Conservation (phyloP, 108 stramenopile genomes). For the Mayamaea pseudoterrestris region DNA sequence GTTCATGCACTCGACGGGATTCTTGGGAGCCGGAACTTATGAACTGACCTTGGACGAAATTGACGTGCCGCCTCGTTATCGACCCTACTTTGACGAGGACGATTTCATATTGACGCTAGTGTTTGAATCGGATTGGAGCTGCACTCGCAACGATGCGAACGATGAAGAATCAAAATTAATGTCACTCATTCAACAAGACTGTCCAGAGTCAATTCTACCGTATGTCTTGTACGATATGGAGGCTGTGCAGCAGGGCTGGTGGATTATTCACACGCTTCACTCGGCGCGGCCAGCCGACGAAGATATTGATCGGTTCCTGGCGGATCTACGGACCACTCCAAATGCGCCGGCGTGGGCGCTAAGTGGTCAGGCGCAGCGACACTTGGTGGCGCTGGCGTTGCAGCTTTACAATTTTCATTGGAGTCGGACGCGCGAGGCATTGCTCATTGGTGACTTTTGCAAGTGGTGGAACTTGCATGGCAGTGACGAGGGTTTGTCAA, state of each 20-base stretch:
- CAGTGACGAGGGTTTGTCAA: too few relatives aligned
- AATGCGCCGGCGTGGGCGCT: too few relatives aligned
- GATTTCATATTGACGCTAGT: slow-evolving; percentile 65
- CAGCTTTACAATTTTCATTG: slow-evolving; percentile 8
- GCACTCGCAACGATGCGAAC: not conserved
- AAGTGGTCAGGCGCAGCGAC: too few relatives aligned
- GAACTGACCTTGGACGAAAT: slow-evolving; percentile 43
- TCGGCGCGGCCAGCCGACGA: slow-evolving; percentile 14
- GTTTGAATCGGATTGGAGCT: slow-evolving; percentile 43
- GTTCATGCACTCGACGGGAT: slow-evolving; percentile 68
- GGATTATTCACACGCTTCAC: slow-evolving; percentile 16
- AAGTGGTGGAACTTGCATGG: too few relatives aligned
- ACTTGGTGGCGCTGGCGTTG: slow-evolving; percentile 1
- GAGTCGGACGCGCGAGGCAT: too few relatives aligned
- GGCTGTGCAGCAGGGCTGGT: slow-evolving; percentile 16
- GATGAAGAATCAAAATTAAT: too few relatives aligned
- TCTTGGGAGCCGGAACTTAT: slow-evolving; percentile 34
- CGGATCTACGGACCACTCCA: not conserved
- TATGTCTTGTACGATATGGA: not conserved
- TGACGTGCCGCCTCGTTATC: slow-evolving; percentile 77
- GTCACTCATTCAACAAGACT: not conserved
- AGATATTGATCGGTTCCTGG: slow-evolving; percentile 4
- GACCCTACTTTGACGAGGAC: slow-evolving; percentile 49
- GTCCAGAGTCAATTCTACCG: not conserved
- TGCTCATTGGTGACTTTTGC: too few relatives aligned